Evolutionary conservation across 1,284 basidiomycete species (phyloP).

Genomic region (Cronartium ribicola): DNA sequence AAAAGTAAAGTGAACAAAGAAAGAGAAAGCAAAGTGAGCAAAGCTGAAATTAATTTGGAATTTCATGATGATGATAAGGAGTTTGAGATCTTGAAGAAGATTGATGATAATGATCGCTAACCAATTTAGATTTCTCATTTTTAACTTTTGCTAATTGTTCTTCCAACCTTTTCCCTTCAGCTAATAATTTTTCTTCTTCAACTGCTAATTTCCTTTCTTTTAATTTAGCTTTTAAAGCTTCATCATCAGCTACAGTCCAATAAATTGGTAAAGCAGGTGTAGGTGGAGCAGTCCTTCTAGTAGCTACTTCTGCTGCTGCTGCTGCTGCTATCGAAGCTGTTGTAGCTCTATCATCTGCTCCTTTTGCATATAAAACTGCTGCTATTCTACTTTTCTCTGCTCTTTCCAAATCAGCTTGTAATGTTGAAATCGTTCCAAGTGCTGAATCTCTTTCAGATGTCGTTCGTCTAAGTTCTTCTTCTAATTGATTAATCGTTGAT

Average conservation of each 20-base stretch:
- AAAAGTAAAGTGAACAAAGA: background rate
- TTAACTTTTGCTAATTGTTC: slow-evolving; percentile 32
- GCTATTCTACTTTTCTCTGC: slow-evolving; percentile 31
- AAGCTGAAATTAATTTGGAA: background rate
- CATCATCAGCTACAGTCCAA: slow-evolving; percentile 32
- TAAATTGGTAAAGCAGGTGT: slow-evolving; percentile 17
- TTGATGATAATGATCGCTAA: background rate
- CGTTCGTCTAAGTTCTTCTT: slow-evolving; percentile 9
- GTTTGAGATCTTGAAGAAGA: background rate
- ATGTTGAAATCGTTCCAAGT: background rate
- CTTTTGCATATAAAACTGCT: slow-evolving; percentile 30
- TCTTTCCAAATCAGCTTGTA: slow-evolving; percentile 22
- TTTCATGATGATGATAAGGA: background rate
- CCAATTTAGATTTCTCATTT: slow-evolving; percentile 36
- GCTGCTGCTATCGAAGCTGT: slow-evolving; percentile 11
- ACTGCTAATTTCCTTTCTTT: slow-evolving; percentile 34
- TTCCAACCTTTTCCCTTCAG: slow-evolving; percentile 11
- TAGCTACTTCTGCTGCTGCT: slow-evolving; percentile 11
- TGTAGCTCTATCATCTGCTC: slow-evolving; percentile 24
- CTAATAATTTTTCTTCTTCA: slow-evolving; percentile 30
- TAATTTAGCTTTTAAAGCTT: slow-evolving; percentile 32
- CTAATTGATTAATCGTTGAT: slow-evolving; percentile 9
- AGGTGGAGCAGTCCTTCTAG: background rate
- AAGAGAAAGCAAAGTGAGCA: background rate
- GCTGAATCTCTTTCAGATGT: slow-evolving; percentile 9